Evolutionary conservation across 2,329 filamentous ascomycete genomes (phyloP).

Genomic region (Aciculosporium take): DNA sequence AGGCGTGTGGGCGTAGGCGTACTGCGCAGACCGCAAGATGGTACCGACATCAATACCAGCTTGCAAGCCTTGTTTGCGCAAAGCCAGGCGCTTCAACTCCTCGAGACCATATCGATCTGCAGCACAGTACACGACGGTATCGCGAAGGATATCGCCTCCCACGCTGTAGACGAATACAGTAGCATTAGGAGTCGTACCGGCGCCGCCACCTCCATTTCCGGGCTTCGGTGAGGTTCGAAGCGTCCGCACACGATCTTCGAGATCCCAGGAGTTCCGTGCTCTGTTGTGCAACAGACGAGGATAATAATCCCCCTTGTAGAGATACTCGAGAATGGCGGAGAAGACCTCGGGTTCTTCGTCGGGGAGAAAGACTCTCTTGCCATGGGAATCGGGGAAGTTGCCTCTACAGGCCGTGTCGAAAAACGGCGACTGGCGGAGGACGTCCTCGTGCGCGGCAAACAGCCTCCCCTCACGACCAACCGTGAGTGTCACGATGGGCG

Average conservation of each 20-base stretch:
- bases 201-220: slow-evolving; percentile 30
- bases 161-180: slow-evolving; percentile 58
- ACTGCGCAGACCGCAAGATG: slow-evolving; percentile 83
- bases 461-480: slow-evolving; percentile 74
- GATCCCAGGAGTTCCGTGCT: slow-evolving; percentile 74
- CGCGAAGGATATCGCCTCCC: slow-evolving; percentile 66
- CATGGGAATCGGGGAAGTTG: slow-evolving; percentile 60
- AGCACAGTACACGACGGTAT: slow-evolving; percentile 89
- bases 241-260: slow-evolving; percentile 49
- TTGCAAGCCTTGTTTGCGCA: slow-evolving; percentile 91
- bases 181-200: slow-evolving; percentile 33
- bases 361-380: slow-evolving; percentile 60
- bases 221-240: slow-evolving; percentile 38
- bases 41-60: slow-evolving; percentile 82
- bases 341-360: slow-evolving; percentile 82
- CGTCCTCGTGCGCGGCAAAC: slow-evolving; percentile 91
- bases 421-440: slow-evolving; percentile 73
- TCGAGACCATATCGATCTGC: slow-evolving; percentile 84
- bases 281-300: slow-evolving; percentile 79
- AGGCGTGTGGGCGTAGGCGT: slow-evolving; percentile 89
- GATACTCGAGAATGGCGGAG: slow-evolving; percentile 85
- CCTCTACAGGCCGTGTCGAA: slow-evolving; percentile 60
- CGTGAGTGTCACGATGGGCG: slow-evolving; percentile 73
- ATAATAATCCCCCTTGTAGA: slow-evolving; percentile 95
- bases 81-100: slow-evolving; percentile 77